Base-by-base conservation (phyloP, 2,329 filamentous ascomycete species). In the Botrytis hyacinthi region DNA sequence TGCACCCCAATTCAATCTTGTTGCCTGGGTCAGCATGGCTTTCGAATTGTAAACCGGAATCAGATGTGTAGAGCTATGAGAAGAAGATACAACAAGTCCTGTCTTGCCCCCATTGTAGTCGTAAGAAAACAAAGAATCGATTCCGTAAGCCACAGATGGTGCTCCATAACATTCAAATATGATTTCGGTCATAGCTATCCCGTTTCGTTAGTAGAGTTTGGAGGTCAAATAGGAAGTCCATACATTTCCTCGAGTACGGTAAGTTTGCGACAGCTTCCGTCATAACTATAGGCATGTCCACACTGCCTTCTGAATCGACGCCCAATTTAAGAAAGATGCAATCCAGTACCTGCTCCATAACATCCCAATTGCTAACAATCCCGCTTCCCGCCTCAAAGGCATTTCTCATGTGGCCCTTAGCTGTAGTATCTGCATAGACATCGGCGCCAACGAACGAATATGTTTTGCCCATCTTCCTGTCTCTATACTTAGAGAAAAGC, bases 71-170 rank as follows among this genome's bases (percentile, higher is more conserved):
- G 96, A 93, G 63, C 94, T 97, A 81, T 98, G 92, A 4, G 94
- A 97, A 0, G 95, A 97, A 3, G 94, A 97, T 46, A 98, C 89
- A 54, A 99, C 92, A 35, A 99, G 86, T 10, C 96, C 96, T 40
- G 93, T 95, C 69, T 87, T 90, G 76, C 96, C 96, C 70, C 79
- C 78, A 81, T 99, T 99, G 84, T 97, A 93, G 75, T 91, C 88
- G 84, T 97, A 99, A 32, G 95, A 97, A 84, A 99, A 99, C 46
- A 99, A 88, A 18, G 95, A 97, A 82, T 99, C 96, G 83, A 99
- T 95, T 70, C 96, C 96, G 83, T 96, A 98, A 29, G 95, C 93
- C 40, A 98, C 87, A 2, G 93, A 95, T 0, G 96, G 95, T 18
- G 93, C 95, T 74, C 90, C 89, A 82, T 99, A 99, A 83, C 94